Base-by-base conservation (phyloP, 2,329 filamentous ascomycete genomes). In the Aspergillus viridinutans region DNA sequence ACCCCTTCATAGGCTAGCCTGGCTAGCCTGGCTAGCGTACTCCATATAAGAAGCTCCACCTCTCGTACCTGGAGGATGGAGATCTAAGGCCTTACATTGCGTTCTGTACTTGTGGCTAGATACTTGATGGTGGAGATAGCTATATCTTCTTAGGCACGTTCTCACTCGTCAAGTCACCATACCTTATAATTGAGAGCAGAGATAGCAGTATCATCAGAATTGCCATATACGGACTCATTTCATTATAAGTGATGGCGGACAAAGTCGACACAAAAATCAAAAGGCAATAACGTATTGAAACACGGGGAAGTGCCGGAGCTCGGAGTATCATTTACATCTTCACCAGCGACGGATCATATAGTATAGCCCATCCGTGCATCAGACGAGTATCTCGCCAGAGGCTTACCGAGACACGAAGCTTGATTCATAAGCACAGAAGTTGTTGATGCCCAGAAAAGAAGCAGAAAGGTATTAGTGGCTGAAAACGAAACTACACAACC, bases 271-370 rank as follows among this genome's bases (percentile, higher is more conserved):
- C 59, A 59, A 50, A 54, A 50, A 48, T 53, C 63, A 56, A 59
- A 61, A 58, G 57, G 58, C 57, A 61, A 58, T 64, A 67, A 68
- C 60, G 67, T 67, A 69, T 60, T 68, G 56, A 67, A 69, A 71
- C 67, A 72, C 61, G 61, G 61, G 58, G 61, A 70, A 72, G 70
- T 64, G 71, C 64, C 65, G 64, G 66, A 72, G 68, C 73, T 63
- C 66, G 64, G 66, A 72, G 68, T 73, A 75, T 75, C 74, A 75
- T 76, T 72, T 75, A 76, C 74, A 76, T 72, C 67, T 71, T 72
- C 69, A 64, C 66, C 65, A 60, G 67, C 62, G 60, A 68, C 61
- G 60, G 57, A 63, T 65, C 63, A 58, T 64, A 59, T 58, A 62
- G 60, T 59, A 63, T 62, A 65, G 62, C 61, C 66, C 61, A 64